phyloP scores from a whole-genome alignment of 1,139 yeast genomes.

The Pichia sp. region DNA sequence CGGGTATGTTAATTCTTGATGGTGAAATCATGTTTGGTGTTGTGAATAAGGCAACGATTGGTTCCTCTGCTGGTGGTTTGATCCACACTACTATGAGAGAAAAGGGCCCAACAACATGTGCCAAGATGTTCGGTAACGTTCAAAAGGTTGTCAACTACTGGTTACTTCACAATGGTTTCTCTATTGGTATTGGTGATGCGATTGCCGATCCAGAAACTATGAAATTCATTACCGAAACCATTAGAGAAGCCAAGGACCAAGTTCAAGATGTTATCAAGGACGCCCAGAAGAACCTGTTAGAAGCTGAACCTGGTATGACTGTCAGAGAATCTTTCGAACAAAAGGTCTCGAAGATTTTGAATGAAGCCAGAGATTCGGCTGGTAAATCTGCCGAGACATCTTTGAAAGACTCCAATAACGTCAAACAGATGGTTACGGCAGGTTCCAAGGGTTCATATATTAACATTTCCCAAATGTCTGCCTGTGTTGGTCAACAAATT shows the following conservation, averaged over 20 bases:
- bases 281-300: conserved; percentile 82
- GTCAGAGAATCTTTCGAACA: conserved; percentile 97
- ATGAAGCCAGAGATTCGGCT: conserved; percentile 98
- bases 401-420: conserved; percentile 88
- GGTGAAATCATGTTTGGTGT: conserved; percentile 97
- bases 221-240: conserved; percentile 87
- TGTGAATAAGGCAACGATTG: conserved; percentile 96
- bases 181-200: conserved; percentile 99
- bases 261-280: conserved; percentile 89
- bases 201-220: conserved; percentile 97
- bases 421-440: conserved; percentile 98
- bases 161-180: conserved; percentile 94
- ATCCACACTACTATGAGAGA: conserved; percentile 97
- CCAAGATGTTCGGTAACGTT: conserved; percentile 83
- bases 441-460: conserved; percentile 99
- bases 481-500: conserved; percentile 99
- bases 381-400: conserved; percentile 98
- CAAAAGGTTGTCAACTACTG: conserved; percentile 96
- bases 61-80: conserved; percentile 97
- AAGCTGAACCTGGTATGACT: conserved; percentile 99
- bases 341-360: conserved; percentile 88
- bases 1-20: conserved; percentile 86
- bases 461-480: conserved; percentile 99
- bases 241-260: conserved; percentile 84
- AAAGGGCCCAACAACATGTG: conserved; percentile 88